These are phyloP conservation scores for Candida sakaeoensis DNA, from an alignment of 805 yeast species.

Conservation along the genomic window DNA sequence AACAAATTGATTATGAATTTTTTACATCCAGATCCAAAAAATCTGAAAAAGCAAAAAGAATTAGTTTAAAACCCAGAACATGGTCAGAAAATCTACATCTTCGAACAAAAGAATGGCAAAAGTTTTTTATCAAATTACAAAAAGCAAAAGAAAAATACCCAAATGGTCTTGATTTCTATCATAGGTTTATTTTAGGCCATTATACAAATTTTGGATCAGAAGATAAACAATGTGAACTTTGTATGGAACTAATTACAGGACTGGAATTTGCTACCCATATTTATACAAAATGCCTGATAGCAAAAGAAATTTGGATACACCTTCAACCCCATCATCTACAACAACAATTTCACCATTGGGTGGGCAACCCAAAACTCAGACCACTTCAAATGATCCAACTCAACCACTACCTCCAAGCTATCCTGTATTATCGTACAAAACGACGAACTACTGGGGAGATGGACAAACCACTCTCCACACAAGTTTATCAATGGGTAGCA, in stretches of 20 bases:
- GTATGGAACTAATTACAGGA: no score
- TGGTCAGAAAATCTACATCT: background rate
- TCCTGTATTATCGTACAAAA: background rate
- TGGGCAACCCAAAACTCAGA: background rate
- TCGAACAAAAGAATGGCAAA: background rate
- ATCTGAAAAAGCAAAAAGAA: background rate
- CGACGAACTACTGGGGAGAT: background rate
- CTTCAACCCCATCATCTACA: background rate
- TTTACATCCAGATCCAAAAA: background rate
- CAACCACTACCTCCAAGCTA: background rate
- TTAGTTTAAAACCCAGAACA: background rate
- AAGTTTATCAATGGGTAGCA: background rate
- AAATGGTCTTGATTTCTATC: background rate
- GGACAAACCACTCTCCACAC: background rate
- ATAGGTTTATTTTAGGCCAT: background rate
- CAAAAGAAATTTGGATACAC: background rate
- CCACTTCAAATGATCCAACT: background rate
- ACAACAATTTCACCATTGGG: background rate
- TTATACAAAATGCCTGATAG: background rate
- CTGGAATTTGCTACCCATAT: background rate
- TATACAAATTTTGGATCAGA: background rate
- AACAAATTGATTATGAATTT: background rate
- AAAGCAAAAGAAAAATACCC: no score
- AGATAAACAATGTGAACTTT: background rate
- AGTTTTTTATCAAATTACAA: no score